A percentile compares a stretch with the other conserved stretches of the same genome.
Evolutionary conservation across 73 alveolate genomes (phyloP).

Genomic region (Tetrahymena thermophila): DNA sequence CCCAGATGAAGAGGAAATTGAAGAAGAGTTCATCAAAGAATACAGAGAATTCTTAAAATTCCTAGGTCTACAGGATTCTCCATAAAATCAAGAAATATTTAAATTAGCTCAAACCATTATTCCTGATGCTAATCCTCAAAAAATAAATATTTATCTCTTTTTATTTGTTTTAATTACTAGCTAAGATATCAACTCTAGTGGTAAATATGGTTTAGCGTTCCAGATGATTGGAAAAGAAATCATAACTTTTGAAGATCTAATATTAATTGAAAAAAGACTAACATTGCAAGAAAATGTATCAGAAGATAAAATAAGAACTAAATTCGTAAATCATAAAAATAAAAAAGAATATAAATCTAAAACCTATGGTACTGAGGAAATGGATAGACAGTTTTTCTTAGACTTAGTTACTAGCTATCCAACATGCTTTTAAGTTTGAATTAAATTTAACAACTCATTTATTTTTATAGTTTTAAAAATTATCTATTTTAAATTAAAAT

Average conservation of each 20-base stretch:
- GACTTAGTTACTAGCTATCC: not conserved
- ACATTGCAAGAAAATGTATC: not conserved
- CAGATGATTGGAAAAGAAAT: not conserved
- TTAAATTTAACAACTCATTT: not conserved
- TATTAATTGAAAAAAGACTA: not conserved
- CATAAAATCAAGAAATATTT: not conserved
- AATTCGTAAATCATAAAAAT: not conserved
- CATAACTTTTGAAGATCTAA: not conserved
- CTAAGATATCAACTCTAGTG: not conserved
- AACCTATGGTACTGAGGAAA: not conserved
- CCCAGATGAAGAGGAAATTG: not conserved
- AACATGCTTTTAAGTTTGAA: not conserved
- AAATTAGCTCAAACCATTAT: not conserved
- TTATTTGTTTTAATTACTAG: not conserved
- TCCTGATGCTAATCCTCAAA: not conserved
- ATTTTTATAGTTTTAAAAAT: not conserved
- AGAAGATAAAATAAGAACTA: not conserved
- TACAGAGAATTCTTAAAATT: not conserved
- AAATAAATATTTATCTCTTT: not conserved
- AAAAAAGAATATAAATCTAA: not conserved
- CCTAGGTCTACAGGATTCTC: not conserved
- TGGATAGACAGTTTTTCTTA: not conserved
- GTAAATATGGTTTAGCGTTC: not conserved
- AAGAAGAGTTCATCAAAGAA: not conserved
- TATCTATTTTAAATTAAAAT: not conserved